Evolutionary conservation across 176 grass and related monocot species (phyloP).

Genomic region (Tuctoria greenei): DNA sequence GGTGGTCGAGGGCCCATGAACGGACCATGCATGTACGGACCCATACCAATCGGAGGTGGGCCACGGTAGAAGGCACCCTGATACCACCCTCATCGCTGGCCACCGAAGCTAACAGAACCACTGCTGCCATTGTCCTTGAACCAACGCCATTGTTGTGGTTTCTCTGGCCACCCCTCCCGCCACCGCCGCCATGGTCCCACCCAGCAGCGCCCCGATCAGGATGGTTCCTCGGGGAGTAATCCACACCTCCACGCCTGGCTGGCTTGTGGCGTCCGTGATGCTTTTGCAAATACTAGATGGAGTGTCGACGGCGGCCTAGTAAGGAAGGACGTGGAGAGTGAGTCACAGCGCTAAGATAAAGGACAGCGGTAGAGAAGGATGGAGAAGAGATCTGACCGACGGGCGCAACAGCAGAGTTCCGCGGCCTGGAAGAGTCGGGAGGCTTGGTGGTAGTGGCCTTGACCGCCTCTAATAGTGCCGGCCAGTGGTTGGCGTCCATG

Average conservation of each 20-base stretch:
- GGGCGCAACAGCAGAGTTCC: neutral
- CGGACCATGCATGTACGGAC: constrained; percentile 42
- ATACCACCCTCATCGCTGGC: constrained; percentile 44
- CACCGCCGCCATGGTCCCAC: constrained; percentile 55
- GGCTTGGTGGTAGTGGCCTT: constrained; percentile 39
- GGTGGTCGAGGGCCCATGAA: constrained; percentile 48
- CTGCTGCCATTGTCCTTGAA: neutral
- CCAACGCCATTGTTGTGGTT: constrained; percentile 42
- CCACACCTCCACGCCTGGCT: constrained; percentile 22
- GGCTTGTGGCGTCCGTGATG: constrained; percentile 41
- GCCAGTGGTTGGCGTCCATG: constrained; percentile 63
- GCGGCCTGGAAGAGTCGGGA: constrained; percentile 27
- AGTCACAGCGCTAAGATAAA: neutral
- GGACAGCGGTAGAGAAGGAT: neutral
- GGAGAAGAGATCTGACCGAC: constrained; percentile 50
- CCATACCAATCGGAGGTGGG: constrained; percentile 21
- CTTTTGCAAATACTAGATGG: constrained; percentile 28
- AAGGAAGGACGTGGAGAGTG: neutral
- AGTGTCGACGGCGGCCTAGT: constrained; percentile 23
- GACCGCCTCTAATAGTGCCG: constrained; percentile 41
- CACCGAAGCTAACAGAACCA: neutral
- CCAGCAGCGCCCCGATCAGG: neutral
- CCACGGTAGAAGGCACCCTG: constrained; percentile 41
- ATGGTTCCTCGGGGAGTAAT: constrained; percentile 47
- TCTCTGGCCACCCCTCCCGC: constrained; percentile 28